These are phyloP conservation scores for Fusarium agapanthi DNA, from an alignment of 2,329 filamentous ascomycete species.

Conservation along the genomic window DNA sequence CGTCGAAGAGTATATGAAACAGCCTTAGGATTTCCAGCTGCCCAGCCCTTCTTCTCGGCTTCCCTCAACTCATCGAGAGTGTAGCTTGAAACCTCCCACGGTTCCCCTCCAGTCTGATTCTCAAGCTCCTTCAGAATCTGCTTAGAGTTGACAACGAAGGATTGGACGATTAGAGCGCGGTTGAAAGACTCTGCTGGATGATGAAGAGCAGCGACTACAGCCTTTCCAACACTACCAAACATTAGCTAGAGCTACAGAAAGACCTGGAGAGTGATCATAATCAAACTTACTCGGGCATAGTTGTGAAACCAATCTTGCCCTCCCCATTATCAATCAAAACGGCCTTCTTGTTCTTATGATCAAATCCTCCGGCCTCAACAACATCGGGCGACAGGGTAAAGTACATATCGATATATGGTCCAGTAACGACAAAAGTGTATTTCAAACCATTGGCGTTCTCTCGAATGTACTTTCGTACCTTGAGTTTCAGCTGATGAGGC, in stretches of 20 bases:
- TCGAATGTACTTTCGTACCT: conserved; percentile 69
- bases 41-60: conserved; percentile 68
- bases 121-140: conserved; percentile 74
- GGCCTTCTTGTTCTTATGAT: conserved; percentile 65
- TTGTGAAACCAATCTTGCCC: conserved; percentile 72
- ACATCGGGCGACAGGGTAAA: conserved; percentile 50
- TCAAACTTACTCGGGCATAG: conserved; percentile 71
- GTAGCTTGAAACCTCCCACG: conserved; percentile 48
- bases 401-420: conserved; percentile 73
- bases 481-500: conserved; percentile 75
- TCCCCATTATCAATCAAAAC: conserved; percentile 69
- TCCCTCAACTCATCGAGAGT: conserved; percentile 62
- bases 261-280: background rate
- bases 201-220: conserved; percentile 69
- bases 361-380: conserved; percentile 62
- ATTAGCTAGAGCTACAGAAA: background rate
- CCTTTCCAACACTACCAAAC: conserved; percentile 66
- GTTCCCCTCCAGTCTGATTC: conserved; percentile 65
- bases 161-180: conserved; percentile 72
- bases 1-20: conserved; percentile 68
- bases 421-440: conserved; percentile 75
- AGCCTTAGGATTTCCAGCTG: conserved; percentile 58
- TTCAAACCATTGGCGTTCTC: conserved; percentile 62
- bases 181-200: conserved; percentile 63
- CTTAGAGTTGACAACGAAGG: conserved; percentile 72